Evolutionary conservation across 129 eudicot species (phyloP), one percentile per base, ranked within the genome.

Genomic region (Artemisia annua): DNA sequence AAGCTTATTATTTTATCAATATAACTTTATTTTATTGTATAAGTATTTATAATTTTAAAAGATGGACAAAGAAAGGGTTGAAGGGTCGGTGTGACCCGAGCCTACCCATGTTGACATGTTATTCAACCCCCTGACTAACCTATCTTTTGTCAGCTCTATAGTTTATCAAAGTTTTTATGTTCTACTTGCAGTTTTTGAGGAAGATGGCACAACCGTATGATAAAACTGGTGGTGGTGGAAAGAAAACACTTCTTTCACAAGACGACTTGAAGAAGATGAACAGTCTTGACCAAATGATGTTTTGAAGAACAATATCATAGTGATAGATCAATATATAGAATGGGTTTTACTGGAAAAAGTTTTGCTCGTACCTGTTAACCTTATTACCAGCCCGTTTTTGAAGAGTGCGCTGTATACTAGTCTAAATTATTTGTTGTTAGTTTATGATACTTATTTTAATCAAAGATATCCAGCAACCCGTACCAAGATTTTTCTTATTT

Each of bases 131-230:
- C 22, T 4, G 28, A 26, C 11, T 3, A 22, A 4, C 30, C 6
- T 20, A 14, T 1, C 1, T 15, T 61, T 61, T 13, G 48, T 12
- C 66, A 16, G 46, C 46, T 39, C 2, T 39, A 1, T 39, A 39
- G 46, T 39, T 39, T 8, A 39, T 39, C 46, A 7, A 7, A 75
- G 2, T 32, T 51, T 8, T 28, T 17, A 13, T 16, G 57, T 56
- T 12, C 3, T 32, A 13, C 62, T 12, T 78, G 85, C 88, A 95
- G 99, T 95, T 95, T 77, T 74, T 91, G 50, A 81, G 91, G 72
- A 95, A 87, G 86, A 95, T 95, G 97, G 99, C 97, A 55, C 99
- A 95, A 81, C 99, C 97, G 5, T 95, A 95, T 62, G 99, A 95
- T 52, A 95, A 95, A 83, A 91, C 84, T 5, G 97, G 99, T 39